Percentiles rank a stretch among this genome's conserved stretches.
Evolutionary conservation across 208 protist genomes (phyloP).

Genomic region (Crithidia mellificae): DNA sequence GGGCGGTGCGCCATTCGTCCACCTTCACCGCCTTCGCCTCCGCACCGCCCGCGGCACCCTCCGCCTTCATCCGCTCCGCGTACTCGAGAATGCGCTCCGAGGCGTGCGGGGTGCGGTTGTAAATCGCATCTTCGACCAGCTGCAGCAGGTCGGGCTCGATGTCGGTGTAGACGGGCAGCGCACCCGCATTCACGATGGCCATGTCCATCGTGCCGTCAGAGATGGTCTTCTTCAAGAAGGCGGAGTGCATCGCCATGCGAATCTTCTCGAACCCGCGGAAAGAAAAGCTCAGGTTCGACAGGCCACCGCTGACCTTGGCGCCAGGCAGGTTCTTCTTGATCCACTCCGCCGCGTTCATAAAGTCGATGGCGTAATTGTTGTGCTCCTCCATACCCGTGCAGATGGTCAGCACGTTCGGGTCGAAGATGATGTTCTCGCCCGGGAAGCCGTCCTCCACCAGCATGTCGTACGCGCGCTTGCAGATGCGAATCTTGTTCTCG

Average conservation of each 20-base stretch:
- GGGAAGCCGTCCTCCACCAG: constrained; percentile 81
- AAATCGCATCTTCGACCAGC: constrained; percentile 92
- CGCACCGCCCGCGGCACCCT: constrained; percentile 27
- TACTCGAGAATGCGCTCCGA: constrained; percentile 92
- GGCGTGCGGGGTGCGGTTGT: constrained; percentile 81
- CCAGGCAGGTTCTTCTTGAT: constrained; percentile 87
- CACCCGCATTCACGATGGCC: constrained; percentile 97
- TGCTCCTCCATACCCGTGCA: constrained; percentile 97
- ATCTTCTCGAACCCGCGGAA: constrained; percentile 93
- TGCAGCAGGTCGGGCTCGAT: constrained; percentile 86
- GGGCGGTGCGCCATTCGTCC: constrained; percentile 84
- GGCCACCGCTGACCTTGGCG: constrained; percentile 91
- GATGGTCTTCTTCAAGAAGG: constrained; percentile 94
- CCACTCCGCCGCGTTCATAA: constrained; percentile 88
- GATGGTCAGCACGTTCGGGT: constrained; percentile 98
- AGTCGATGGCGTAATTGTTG: constrained; percentile 96
- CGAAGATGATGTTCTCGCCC: constrained; percentile 96
- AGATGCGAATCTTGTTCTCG: constrained; percentile 93
- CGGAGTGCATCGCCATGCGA: constrained; percentile 91
- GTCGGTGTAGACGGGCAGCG: constrained; percentile 94
- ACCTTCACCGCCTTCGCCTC: constrained; percentile 46
- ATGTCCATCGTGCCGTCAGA: constrained; percentile 92
- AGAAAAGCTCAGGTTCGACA: constrained; percentile 97
- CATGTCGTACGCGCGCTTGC: constrained; percentile 93
- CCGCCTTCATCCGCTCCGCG: constrained; percentile 64